These are phyloP conservation scores for Ploettnerulaceae sp. DNA, from an alignment of 2,329 filamentous ascomycete species.

Conservation along the genomic window DNA sequence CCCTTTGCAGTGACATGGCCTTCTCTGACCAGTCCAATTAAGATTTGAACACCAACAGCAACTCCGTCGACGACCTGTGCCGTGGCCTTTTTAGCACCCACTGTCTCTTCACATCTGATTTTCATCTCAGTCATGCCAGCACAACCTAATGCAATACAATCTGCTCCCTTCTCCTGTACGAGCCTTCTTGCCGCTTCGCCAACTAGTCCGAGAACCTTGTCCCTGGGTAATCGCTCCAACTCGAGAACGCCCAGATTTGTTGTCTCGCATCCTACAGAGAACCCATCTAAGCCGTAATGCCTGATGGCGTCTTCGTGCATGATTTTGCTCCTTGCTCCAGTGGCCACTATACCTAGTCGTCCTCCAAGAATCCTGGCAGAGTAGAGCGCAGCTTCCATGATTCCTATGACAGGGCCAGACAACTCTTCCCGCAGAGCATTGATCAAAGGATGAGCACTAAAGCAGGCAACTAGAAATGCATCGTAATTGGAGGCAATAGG, in stretches of 20 bases:
- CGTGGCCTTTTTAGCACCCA: slow-evolving; percentile 38
- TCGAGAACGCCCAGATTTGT: slow-evolving; percentile 77
- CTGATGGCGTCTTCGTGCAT: slow-evolving; percentile 68
- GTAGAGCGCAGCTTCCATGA: slow-evolving; percentile 70
- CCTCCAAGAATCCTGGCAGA: slow-evolving; percentile 46
- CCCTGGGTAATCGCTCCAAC: slow-evolving; percentile 63
- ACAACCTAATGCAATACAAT: slow-evolving; percentile 76
- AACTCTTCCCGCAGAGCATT: slow-evolving; percentile 45
- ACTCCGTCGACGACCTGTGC: slow-evolving; percentile 49
- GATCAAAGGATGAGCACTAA: slow-evolving; percentile 76
- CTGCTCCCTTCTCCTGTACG: slow-evolving; percentile 51
- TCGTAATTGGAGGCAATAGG: slow-evolving; percentile 47
- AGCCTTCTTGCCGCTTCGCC: slow-evolving; percentile 64
- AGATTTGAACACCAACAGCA: slow-evolving; percentile 42
- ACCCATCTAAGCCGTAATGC: slow-evolving; percentile 58
- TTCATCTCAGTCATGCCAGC: slow-evolving; percentile 89
- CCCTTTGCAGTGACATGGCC: slow-evolving; percentile 42
- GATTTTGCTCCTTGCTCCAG: slow-evolving; percentile 58
- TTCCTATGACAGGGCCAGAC: slow-evolving; percentile 63
- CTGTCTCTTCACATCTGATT: slow-evolving; percentile 43
- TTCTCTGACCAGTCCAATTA: slow-evolving; percentile 42
- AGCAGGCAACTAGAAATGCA: slow-evolving; percentile 80
- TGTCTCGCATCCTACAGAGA: slow-evolving; percentile 34
- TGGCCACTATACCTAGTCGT: slow-evolving; percentile 80
- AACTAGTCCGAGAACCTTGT: slow-evolving; percentile 61